Conservation (phyloP, 2,329 filamentous ascomycete genomes). For the Alternaria triticimaculans region DNA sequence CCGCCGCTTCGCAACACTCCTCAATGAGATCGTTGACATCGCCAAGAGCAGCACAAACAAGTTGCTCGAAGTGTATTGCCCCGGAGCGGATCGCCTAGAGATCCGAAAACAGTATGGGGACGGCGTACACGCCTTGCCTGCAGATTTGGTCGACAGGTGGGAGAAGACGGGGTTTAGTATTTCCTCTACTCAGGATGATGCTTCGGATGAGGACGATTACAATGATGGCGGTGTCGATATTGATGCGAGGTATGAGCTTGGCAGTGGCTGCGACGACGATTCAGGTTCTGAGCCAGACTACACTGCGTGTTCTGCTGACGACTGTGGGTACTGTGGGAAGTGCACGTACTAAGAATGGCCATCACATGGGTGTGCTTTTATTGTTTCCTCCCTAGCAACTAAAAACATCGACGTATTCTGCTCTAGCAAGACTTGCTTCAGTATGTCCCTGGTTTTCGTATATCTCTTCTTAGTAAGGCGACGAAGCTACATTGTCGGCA, state of each 20-base stretch:
- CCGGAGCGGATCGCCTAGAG: conserved; percentile 42
- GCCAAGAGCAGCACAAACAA: conserved; percentile 23
- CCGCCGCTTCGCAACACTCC: conserved; percentile 31
- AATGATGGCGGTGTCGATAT: not conserved
- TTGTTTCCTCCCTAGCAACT: not conserved
- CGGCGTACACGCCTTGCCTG: conserved; percentile 33
- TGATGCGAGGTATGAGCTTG: conserved; percentile 2
- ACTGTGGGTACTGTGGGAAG: conserved; percentile 49
- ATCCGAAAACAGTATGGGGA: conserved; percentile 40
- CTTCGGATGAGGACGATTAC: not conserved
- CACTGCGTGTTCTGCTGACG: conserved; percentile 45
- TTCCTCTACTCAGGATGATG: not conserved
- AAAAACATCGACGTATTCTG: not conserved
- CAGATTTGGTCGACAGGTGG: conserved; percentile 15
- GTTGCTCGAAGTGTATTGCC: conserved; percentile 46
- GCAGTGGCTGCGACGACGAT: conserved; percentile 19
- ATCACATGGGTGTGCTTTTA: not conserved
- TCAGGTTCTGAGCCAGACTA: conserved; percentile 41
- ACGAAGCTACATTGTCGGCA: not conserved
- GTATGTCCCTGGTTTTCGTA: not conserved
- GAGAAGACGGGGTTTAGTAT: not conserved
- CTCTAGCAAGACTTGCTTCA: not conserved
- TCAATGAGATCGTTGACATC: conserved; percentile 40
- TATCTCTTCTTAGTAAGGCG: not conserved
- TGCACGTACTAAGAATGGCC: conserved; percentile 33